These are phyloP conservation scores for Penicillium goetzii DNA, from an alignment of 495 filamentous ascomycete genomes.

Conservation along the genomic window DNA sequence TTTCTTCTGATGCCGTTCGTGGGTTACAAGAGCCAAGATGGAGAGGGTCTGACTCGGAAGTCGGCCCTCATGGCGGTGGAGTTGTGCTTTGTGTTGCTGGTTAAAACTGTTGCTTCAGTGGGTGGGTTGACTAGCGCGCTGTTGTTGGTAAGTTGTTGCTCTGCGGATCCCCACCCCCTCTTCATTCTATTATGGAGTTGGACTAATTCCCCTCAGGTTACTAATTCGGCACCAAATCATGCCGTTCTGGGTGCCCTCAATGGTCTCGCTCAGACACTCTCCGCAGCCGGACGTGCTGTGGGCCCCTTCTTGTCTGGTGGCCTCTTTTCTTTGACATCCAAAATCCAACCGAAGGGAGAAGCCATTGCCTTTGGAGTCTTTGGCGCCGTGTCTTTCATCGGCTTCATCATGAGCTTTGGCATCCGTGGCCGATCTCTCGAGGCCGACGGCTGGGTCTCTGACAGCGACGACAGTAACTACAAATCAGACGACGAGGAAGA, in stretches of 20 bases:
- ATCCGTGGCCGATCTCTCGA: constrained; percentile 66
- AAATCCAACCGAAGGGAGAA: constrained; percentile 79
- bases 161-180: background rate
- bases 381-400: constrained; percentile 73
- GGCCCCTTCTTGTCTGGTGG: constrained; percentile 88
- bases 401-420: constrained; percentile 74
- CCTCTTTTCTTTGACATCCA: constrained; percentile 73
- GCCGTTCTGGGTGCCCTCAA: constrained; percentile 88
- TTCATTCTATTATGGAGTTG: background rate
- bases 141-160: constrained; percentile 64
- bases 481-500: constrained; percentile 59
- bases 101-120: constrained; percentile 88
- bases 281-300: constrained; percentile 83
- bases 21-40: constrained; percentile 66
- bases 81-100: constrained; percentile 73
- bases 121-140: constrained; percentile 88
- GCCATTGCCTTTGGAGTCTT: constrained; percentile 82
- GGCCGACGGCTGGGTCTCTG: constrained; percentile 62
- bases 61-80: constrained; percentile 68
- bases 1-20: constrained; percentile 91
- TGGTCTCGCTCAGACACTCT: constrained; percentile 91
- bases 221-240: constrained; percentile 86
- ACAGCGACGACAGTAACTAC: constrained; percentile 51
- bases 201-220: constrained; percentile 62
- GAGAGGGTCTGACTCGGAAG: constrained; percentile 54